phyloP scores from a whole-genome alignment of 2,329 filamentous ascomycete species.

The Chaetomium sp. region DNA sequence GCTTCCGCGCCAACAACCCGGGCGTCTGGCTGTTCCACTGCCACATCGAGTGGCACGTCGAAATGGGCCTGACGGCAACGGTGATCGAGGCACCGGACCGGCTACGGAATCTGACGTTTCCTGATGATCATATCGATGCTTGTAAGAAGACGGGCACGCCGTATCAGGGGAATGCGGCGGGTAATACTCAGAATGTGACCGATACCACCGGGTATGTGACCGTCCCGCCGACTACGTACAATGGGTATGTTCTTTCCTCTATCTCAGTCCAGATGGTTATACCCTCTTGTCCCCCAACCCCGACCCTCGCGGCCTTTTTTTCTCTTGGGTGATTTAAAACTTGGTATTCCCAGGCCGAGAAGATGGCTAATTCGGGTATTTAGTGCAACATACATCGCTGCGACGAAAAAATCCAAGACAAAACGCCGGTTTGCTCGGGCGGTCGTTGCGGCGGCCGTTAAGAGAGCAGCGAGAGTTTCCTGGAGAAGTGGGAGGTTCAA shows the following conservation, averaged over 20 bases:
- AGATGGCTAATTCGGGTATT: too few species aligned
- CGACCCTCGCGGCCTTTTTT: not conserved
- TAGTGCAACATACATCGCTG: too few species aligned
- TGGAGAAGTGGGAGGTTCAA: too few species aligned
- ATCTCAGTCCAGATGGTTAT: not conserved
- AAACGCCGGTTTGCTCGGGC: too few species aligned
- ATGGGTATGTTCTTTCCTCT: slow-evolving; percentile 35
- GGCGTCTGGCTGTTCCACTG: slow-evolving; percentile 53
- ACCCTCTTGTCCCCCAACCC: not conserved
- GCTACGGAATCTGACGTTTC: slow-evolving; percentile 50
- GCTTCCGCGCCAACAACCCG: slow-evolving; percentile 46
- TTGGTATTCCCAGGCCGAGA: too few species aligned
- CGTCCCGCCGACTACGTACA: slow-evolving; percentile 36
- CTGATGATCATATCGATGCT: slow-evolving; percentile 47
- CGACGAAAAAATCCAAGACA: too few species aligned
- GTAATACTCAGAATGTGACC: slow-evolving; percentile 49
- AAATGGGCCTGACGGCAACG: slow-evolving; percentile 49
- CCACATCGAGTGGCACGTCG: slow-evolving; percentile 57
- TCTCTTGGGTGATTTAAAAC: not conserved
- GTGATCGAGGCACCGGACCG: slow-evolving; percentile 52
- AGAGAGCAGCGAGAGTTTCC: too few species aligned
- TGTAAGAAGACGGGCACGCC: slow-evolving; percentile 42
- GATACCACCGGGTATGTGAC: slow-evolving; percentile 49
- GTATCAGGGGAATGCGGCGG: slow-evolving; percentile 59
- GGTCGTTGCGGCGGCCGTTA: too few species aligned